Evolutionary conservation across 768 basidiomycete species (phyloP).

Genomic region (Termitomyces eurrhizus): DNA sequence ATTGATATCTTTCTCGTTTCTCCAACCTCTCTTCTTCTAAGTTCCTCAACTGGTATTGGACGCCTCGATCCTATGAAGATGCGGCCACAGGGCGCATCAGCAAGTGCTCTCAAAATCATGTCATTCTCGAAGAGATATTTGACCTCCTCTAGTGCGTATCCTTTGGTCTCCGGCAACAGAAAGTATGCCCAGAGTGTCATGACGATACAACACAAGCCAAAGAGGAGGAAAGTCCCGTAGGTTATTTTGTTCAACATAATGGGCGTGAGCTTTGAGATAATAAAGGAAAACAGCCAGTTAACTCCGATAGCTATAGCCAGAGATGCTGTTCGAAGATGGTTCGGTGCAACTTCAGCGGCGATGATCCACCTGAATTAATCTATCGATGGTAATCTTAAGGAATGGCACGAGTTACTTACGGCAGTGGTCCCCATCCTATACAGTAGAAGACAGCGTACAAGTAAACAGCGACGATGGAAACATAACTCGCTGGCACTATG

Average conservation of each 20-base stretch:
- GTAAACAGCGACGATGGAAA: conserved; percentile 43
- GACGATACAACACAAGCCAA: conserved; percentile 36
- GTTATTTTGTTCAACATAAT: conserved; percentile 29
- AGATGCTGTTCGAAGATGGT: conserved; percentile 36
- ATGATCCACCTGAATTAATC: conserved; percentile 30
- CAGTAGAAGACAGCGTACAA: conserved; percentile 45
- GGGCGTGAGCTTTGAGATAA: conserved; percentile 40
- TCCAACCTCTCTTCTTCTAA: conserved; percentile 12
- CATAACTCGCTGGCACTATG: conserved; percentile 36
- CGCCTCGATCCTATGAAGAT: conserved; percentile 27
- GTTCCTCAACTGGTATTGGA: conserved; percentile 21
- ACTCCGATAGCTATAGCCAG: conserved; percentile 35
- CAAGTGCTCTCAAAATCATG: conserved; percentile 29
- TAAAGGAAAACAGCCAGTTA: conserved; percentile 46
- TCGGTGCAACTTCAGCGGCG: conserved; percentile 40
- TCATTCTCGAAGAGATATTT: conserved; percentile 39
- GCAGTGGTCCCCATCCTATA: conserved; percentile 36
- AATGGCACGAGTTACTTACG: conserved; percentile 20
- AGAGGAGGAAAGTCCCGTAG: conserved; percentile 39
- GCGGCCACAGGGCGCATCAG: conserved; percentile 38
- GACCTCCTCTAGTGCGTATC: conserved; percentile 43
- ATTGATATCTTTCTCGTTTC: background rate
- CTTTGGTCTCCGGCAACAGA: conserved; percentile 44
- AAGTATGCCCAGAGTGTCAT: conserved; percentile 41
- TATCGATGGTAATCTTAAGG: background rate